Percentiles rank a stretch among this genome's conserved stretches.
Conservation (phyloP, 768 basidiomycete genomes). For the Leucosporidium yakuticum region DNA sequence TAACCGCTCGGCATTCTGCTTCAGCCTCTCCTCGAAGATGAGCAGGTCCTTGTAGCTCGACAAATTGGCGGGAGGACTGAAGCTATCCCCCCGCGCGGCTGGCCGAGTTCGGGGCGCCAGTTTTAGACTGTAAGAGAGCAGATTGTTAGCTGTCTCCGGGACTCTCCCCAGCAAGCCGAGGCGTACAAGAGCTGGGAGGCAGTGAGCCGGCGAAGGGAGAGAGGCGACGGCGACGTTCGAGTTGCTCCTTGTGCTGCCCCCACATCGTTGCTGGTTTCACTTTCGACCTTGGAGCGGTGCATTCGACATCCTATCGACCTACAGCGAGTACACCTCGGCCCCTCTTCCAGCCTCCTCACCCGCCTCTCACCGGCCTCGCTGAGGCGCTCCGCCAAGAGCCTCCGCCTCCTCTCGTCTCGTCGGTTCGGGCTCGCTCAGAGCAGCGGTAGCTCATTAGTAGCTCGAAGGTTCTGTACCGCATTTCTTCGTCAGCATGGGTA, state of each 20-base stretch:
- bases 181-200: background rate
- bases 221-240: background rate
- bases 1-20: constrained; percentile 67
- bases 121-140: background rate
- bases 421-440: background rate
- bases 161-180: background rate
- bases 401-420: background rate
- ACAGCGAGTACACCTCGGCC: background rate
- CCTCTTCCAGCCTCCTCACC: background rate
- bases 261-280: background rate
- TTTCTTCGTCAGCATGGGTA: no score
- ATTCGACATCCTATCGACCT: no score
- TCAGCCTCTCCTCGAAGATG: constrained; percentile 91
- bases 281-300: no score
- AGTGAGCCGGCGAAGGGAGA: no score
- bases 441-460: no score
- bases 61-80: background rate
- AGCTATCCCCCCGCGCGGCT: background rate
- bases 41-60: constrained; percentile 76
- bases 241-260: background rate
- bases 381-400: background rate
- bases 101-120: background rate
- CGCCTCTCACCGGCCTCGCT: background rate
- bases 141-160: background rate
- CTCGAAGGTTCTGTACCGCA: no score